Conservation (phyloP, 2,329 filamentous ascomycete species). For the Gnomoniopsis smithogilvyi region DNA sequence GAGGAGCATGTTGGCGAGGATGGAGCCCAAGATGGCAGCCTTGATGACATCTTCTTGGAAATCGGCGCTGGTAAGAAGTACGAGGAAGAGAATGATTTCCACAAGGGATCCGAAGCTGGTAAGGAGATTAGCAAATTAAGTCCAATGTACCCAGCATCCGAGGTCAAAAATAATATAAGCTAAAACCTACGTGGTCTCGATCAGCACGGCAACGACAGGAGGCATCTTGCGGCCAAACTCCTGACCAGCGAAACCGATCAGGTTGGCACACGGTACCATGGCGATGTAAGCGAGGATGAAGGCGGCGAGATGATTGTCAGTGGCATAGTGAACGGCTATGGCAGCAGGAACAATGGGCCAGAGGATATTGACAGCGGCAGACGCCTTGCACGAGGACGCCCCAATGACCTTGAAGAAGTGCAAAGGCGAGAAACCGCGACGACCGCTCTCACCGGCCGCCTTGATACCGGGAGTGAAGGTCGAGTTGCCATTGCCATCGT, state of each 20-base stretch:
- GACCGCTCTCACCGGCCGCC: constrained; percentile 62
- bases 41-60: constrained; percentile 68
- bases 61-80: constrained; percentile 51
- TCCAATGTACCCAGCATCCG: background rate
- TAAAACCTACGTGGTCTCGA: constrained; percentile 45
- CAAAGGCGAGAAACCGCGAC: constrained; percentile 60
- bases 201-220: constrained; percentile 64
- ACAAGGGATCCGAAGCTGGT: constrained; percentile 65
- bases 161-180: background rate
- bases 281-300: constrained; percentile 72
- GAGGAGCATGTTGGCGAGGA: constrained; percentile 76
- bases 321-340: constrained; percentile 54
- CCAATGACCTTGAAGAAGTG: constrained; percentile 64
- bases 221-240: constrained; percentile 72
- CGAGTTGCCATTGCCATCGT: constrained; percentile 16
- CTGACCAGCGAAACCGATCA: constrained; percentile 71
- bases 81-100: constrained; percentile 80
- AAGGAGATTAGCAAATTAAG: background rate
- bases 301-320: constrained; percentile 52
- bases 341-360: constrained; percentile 75
- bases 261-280: constrained; percentile 74
- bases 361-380: constrained; percentile 64
- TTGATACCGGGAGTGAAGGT: constrained; percentile 28
- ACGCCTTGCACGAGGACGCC: constrained; percentile 60
- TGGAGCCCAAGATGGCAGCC: constrained; percentile 79